Evolutionary conservation across 2,329 filamentous ascomycete species (phyloP).

Genomic region (Talaromyces verruculosus): DNA sequence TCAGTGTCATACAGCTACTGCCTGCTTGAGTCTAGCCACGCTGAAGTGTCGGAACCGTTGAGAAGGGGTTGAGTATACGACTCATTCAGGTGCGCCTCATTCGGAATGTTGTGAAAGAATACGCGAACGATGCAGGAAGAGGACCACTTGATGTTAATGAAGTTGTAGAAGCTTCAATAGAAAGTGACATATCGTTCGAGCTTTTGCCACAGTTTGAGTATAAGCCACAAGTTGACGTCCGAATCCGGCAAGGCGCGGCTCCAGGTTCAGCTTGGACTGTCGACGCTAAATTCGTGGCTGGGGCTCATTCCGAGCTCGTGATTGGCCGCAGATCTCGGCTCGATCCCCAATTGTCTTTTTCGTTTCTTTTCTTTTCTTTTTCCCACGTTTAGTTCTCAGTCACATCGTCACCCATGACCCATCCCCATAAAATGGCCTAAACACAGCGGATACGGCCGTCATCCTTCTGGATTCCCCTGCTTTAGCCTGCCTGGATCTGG

Average conservation of each 20-base stretch:
- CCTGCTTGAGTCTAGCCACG: background rate
- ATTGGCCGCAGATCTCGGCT: slow-evolving; percentile 3
- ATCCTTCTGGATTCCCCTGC: background rate
- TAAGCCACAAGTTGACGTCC: slow-evolving; percentile 1
- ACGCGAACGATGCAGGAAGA: background rate
- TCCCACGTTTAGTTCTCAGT: slow-evolving; percentile 6
- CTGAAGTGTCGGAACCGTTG: background rate
- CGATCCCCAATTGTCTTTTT: background rate
- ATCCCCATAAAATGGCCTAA: slow-evolving; percentile 2
- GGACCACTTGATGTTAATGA: background rate
- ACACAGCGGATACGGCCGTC: background rate
- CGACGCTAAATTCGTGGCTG: slow-evolving; percentile 5
- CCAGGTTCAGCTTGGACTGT: slow-evolving; percentile 14
- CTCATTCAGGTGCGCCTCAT: slow-evolving; percentile 20
- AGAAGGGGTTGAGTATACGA: background rate
- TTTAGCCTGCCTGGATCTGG: background rate
- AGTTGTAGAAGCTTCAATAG: background rate
- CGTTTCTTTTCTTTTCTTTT: background rate
- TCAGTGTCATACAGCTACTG: background rate
- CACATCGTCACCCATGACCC: background rate
- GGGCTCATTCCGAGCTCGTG: background rate
- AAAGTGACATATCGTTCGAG: background rate
- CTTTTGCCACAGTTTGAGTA: slow-evolving; percentile 9
- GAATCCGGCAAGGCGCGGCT: slow-evolving; percentile 8
- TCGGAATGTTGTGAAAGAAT: slow-evolving; percentile 1